Evolutionary conservation across 208 protist species (phyloP), one percentile per base, ranked within the genome.

Genomic region (Crithidia bombi): DNA sequence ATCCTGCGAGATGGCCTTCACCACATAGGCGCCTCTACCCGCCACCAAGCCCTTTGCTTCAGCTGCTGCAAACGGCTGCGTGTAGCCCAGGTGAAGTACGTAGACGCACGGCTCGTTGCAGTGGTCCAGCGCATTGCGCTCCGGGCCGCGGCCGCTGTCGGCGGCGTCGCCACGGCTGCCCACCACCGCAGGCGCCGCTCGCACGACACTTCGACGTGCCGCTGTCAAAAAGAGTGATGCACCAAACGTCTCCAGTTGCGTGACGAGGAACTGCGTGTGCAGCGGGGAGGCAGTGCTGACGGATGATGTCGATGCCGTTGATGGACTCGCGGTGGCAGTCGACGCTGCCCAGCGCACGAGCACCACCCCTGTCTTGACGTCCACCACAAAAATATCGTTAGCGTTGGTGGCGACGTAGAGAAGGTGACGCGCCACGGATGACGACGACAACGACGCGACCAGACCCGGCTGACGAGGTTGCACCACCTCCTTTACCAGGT

Each of bases 161-260:
- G 17, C 21, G 25, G 15, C 25, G 58, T 43, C n/a, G n/a, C n/a
- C n/a, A n/a, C 17, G 2, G 36, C 33, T 23, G 5, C 23, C 39
- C 0, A 33, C n/a, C 25, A 23, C 51, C 11, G 35, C 38, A 5
- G 35, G 12, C 17, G 36, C 38, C 23, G 36, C 43, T 35, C 23
- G 61, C 0, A 73, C 56, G 23, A 21, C 59, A 12, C 30, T 55
- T 2, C 78, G 72, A 23, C 54, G 46, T 14, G 79, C 74, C 36
- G 73, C 63, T 1, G 75, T 79, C 15, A 79, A 28, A 35, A 69
- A 84, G 5, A 84, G 61, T 10, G 80, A 44, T 21, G 79, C 79
- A 14, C 73, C 79, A 35, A 58, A 84, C 6, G 66, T 73, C 36
- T 69, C 73, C 19, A 62, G 69, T 19, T 84, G 79, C 3, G 68